Evolutionary conservation across 257 asterid genomes (phyloP), one percentile per base, ranked within the genome.

Genomic region (Jacaranda mimosifolia): DNA sequence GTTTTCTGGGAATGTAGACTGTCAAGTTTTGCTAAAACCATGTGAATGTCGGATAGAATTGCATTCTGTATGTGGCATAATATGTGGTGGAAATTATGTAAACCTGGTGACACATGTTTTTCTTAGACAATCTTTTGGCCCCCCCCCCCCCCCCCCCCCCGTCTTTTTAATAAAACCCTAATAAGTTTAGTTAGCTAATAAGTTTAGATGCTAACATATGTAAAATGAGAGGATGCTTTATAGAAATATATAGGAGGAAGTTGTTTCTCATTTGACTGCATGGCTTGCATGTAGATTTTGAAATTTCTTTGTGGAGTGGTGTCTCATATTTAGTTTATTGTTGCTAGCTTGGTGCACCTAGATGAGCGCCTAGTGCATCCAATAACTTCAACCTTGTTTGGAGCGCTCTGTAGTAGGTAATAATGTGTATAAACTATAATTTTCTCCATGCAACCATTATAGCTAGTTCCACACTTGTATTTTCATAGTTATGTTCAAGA

Each of bases 321-420:
- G 73, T 70, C 84, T 80, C 77, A 65, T 78, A 80, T 52, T 75
- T 80, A 85, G 86, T 79, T 73, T 80, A 70, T 77, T 80, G 83
- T 80, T 80, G 80, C 83, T 82, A 82, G 85, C 78, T 73, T 77
- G 85, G 77, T 74, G 79, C 81, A 73, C 83, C 84, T 85, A 85
- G 79, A 73, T 69, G 83, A 79, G 84, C 63, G 74, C 77, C 65
- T 76, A 65, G 74, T 83, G 59, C 66, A 67, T 60, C 84, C 84
- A 83, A 76, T 75, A 79, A 65, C 70, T 48, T 71, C 83, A 60
- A 66, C 82, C 63, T 71, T 79, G 84, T 80, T 75, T 72, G 82
- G 72, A 42, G 18, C 21, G 75, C 83, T 72, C 75, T 75, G 64
- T 72, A 45, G 81, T 79, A 79, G 79, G 81, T 79, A 81, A 75